A percentile compares a stretch with the other conserved stretches of the same genome.
Conservation (phyloP, 371 early-diverging fungal species). For the Mortierella sp. region DNA sequence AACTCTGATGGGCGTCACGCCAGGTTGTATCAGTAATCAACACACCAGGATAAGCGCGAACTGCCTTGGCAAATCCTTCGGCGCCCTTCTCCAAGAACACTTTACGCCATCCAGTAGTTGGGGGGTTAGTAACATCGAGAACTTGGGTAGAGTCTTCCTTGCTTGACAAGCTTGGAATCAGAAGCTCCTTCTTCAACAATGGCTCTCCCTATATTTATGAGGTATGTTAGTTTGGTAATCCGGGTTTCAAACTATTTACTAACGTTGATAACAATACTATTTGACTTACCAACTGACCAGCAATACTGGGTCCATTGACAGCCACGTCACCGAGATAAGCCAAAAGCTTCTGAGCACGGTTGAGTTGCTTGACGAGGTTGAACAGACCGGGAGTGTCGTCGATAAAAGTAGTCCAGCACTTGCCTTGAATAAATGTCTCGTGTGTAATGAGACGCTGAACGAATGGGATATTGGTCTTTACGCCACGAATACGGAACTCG, state of each 20-base stretch:
- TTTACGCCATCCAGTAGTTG: constrained; percentile 89
- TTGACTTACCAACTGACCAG: constrained; percentile 80
- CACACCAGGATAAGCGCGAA: constrained; percentile 87
- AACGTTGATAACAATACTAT: background rate
- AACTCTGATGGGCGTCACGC: constrained; percentile 97
- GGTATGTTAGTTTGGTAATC: background rate
- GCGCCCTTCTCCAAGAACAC: constrained; percentile 88
- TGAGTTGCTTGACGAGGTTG: constrained; percentile 77
- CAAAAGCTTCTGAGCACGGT: constrained; percentile 91
- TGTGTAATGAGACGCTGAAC: constrained; percentile 88
- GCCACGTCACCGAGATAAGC: constrained; percentile 91
- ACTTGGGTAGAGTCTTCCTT: constrained; percentile 55
- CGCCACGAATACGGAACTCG: constrained; percentile 96
- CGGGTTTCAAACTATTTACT: background rate
- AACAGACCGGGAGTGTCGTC: constrained; percentile 95
- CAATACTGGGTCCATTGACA: constrained; percentile 93
- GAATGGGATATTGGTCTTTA: constrained; percentile 97
- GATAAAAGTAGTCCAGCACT: constrained; percentile 96
- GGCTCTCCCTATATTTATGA: constrained; percentile 65
- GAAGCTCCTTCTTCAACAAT: constrained; percentile 68
- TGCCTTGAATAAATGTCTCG: constrained; percentile 79
- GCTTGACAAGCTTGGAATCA: constrained; percentile 68
- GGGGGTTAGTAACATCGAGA: constrained; percentile 68
- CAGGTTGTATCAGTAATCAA: constrained; percentile 95
- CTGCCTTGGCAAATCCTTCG: constrained; percentile 91